Percentiles rank a stretch among this genome's conserved stretches.
phyloP scores from a whole-genome alignment of 257 asterid species.

The Gardenia jasminoides region DNA sequence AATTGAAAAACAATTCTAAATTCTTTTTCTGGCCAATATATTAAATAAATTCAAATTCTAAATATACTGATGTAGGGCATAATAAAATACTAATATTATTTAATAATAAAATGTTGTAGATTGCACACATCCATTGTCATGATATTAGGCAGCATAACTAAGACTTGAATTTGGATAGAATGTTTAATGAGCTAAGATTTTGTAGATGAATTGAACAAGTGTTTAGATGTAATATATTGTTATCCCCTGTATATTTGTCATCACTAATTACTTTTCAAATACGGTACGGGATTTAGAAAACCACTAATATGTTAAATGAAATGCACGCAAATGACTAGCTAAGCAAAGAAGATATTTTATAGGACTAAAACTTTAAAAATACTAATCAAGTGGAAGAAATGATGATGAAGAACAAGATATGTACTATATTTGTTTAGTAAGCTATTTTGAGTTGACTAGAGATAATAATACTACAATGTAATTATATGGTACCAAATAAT shows the following conservation, averaged over 20 bases:
- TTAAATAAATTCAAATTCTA: too few species aligned
- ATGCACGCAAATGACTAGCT: background rate
- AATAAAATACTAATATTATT: background rate
- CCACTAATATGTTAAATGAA: background rate
- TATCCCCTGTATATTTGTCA: background rate
- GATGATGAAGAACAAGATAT: background rate
- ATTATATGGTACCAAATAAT: too few species aligned
- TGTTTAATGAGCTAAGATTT: background rate
- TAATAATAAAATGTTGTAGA: too few species aligned
- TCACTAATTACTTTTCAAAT: background rate
- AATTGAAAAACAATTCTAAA: background rate
- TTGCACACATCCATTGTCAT: too few species aligned
- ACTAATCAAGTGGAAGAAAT: background rate
- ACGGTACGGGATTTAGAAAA: background rate
- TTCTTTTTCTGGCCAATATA: background rate
- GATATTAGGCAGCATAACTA: background rate
- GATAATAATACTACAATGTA: background rate
- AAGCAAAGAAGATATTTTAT: background rate
- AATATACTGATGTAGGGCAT: background rate
- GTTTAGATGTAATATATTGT: background rate
- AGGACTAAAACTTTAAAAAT: background rate
- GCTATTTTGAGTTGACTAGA: background rate
- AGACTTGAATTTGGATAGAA: background rate
- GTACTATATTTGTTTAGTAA: background rate
- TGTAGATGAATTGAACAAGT: background rate